Evolutionary conservation across 2,329 filamentous ascomycete genomes (phyloP).

Genomic region (Cladosporium sp.): DNA sequence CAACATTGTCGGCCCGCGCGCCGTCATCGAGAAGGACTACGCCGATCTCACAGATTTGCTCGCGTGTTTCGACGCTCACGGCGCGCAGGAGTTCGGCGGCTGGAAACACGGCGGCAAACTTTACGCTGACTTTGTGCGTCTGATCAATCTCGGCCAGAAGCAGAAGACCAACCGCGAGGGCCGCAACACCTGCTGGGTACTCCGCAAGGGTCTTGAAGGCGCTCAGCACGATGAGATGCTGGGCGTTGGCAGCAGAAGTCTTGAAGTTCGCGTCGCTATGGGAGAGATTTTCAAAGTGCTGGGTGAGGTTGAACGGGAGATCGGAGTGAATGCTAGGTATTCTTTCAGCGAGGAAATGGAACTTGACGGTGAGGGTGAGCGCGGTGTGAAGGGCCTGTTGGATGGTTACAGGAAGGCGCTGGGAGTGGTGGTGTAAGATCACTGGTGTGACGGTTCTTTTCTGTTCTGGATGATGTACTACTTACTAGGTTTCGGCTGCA

Average conservation of each 20-base stretch:
- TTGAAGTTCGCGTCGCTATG: constrained; percentile 63
- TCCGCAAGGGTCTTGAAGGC: constrained; percentile 34
- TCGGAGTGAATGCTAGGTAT: background rate
- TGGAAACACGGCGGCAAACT: constrained; percentile 80
- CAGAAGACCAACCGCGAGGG: constrained; percentile 4
- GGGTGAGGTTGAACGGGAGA: constrained; percentile 58
- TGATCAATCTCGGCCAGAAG: constrained; percentile 15
- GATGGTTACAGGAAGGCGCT: constrained; percentile 11
- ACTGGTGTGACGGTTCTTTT: background rate
- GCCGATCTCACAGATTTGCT: constrained; percentile 65
- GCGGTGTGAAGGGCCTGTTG: background rate
- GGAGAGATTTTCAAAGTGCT: constrained; percentile 77
- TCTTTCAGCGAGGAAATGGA: background rate
- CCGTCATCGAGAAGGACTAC: constrained; percentile 80
- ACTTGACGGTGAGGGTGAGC: background rate
- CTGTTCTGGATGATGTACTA: background rate
- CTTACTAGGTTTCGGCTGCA: background rate
- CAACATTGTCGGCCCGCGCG: constrained; percentile 72
- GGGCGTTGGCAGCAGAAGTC: constrained; percentile 33
- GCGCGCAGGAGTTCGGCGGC: constrained; percentile 49
- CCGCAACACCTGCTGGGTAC: constrained; percentile 10
- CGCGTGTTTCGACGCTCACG: constrained; percentile 61
- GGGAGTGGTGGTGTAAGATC: constrained; percentile 6
- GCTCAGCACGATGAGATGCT: constrained; percentile 38
- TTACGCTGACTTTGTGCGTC: constrained; percentile 45